Evolutionary conservation across 2,329 filamentous ascomycete genomes (phyloP).

Genomic region (Colletotrichum horii): DNA sequence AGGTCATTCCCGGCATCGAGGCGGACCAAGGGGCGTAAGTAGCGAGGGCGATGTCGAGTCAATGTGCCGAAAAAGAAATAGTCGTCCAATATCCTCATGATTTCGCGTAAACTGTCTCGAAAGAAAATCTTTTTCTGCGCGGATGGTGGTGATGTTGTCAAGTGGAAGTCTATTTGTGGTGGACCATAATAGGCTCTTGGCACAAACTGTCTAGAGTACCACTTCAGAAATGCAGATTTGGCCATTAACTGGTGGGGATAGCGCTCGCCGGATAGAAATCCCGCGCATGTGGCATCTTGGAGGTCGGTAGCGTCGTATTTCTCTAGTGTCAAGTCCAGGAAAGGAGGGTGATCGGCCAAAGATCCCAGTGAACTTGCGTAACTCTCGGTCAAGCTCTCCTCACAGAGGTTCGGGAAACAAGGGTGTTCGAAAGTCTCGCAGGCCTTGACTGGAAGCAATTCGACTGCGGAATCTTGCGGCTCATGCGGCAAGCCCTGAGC

Average conservation of each 20-base stretch:
- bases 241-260: background rate
- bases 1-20: background rate
- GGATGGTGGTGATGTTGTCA: background rate
- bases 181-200: background rate
- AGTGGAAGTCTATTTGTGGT: background rate
- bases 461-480: background rate
- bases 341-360: background rate
- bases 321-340: background rate
- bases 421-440: background rate
- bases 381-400: background rate
- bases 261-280: background rate
- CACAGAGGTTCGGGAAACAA: background rate
- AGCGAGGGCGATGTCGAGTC: background rate
- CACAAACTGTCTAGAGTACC: background rate
- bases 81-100: background rate
- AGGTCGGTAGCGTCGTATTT: background rate
- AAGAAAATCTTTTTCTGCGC: background rate
- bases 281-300: background rate
- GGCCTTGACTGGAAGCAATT: background rate
- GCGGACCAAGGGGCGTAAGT: background rate
- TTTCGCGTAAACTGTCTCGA: background rate
- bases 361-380: background rate
- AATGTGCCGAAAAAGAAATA: background rate
- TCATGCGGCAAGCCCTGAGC: background rate
- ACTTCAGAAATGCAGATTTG: background rate